These are phyloP conservation scores for Helenozyma rhizophorensis DNA, from an alignment of 805 yeast genomes.

Conservation along the genomic window DNA sequence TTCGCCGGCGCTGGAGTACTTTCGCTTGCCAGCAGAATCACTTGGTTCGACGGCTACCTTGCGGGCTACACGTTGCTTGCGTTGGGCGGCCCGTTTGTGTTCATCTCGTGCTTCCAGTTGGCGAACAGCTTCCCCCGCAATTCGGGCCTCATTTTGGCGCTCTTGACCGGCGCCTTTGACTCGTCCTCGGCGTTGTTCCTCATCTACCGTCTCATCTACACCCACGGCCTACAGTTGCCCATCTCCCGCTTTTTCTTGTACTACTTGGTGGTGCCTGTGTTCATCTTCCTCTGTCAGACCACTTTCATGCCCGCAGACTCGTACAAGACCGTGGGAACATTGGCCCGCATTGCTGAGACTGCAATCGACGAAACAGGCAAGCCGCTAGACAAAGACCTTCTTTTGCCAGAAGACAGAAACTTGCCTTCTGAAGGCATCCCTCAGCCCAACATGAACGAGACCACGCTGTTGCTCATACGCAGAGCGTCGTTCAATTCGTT, in stretches of 20 bases:
- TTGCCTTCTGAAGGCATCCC: constrained; percentile 16
- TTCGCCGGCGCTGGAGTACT: constrained; percentile 51
- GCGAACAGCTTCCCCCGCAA: constrained; percentile 81
- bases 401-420: constrained; percentile 34
- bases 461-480: constrained; percentile 36
- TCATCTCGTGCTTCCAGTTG: constrained; percentile 84
- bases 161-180: constrained; percentile 92
- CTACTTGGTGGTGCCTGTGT: constrained; percentile 73
- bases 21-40: constrained; percentile 33
- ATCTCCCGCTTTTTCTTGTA: constrained; percentile 57
- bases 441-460: constrained; percentile 37
- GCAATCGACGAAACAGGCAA: constrained; percentile 71
- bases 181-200: constrained; percentile 86
- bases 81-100: constrained; percentile 90
- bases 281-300: constrained; percentile 69
- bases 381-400: constrained; percentile 45
- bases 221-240: constrained; percentile 34
- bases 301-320: constrained; percentile 76
- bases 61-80: constrained; percentile 75
- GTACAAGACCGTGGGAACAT: constrained; percentile 65
- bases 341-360: constrained; percentile 66
- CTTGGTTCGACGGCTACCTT: constrained; percentile 58
- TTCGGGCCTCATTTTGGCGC: constrained; percentile 77
- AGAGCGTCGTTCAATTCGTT: constrained; percentile 23
- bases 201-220: constrained; percentile 64